Percentiles rank a stretch among this genome's conserved stretches.
Conservation (phyloP, 2,329 filamentous ascomycete genomes). For the Ophiocordyceps sinensis region DNA sequence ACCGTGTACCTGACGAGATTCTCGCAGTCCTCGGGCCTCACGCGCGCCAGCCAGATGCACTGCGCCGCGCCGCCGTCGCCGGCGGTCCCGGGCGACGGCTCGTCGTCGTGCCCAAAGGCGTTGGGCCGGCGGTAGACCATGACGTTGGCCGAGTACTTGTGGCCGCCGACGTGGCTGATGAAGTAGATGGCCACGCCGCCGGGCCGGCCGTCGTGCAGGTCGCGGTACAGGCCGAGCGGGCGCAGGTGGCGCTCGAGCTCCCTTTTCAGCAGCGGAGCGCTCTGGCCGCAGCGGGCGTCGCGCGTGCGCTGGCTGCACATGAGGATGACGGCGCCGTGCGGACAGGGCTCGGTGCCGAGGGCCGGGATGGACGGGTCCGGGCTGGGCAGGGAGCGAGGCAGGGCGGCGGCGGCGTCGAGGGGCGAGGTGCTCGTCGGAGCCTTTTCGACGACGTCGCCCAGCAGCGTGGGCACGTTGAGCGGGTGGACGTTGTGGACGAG, state of each 20-base stretch:
- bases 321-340: constrained; percentile 75
- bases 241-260: constrained; percentile 85
- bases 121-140: constrained; percentile 67
- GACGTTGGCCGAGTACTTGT: constrained; percentile 92
- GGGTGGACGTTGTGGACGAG: constrained; percentile 76
- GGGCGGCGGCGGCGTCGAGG: constrained; percentile 26
- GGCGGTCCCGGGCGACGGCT: neutral
- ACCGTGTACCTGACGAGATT: constrained; percentile 83
- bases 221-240: constrained; percentile 70
- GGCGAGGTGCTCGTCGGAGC: constrained; percentile 62
- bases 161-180: constrained; percentile 88
- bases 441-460: constrained; percentile 53
- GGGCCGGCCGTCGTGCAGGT: constrained; percentile 74
- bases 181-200: constrained; percentile 94
- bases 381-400: constrained; percentile 20
- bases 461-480: constrained; percentile 53
- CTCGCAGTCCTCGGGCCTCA: constrained; percentile 80
- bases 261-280: constrained; percentile 71
- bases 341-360: constrained; percentile 38
- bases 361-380: constrained; percentile 14
- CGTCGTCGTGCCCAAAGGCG: constrained; percentile 38
- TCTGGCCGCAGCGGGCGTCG: constrained; percentile 88
- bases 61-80: constrained; percentile 49
- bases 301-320: constrained; percentile 92
- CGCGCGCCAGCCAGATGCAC: constrained; percentile 83